These are phyloP conservation scores for Ceratocystis cubensis DNA, from an alignment of 2,329 filamentous ascomycete genomes.

Conservation along the genomic window DNA sequence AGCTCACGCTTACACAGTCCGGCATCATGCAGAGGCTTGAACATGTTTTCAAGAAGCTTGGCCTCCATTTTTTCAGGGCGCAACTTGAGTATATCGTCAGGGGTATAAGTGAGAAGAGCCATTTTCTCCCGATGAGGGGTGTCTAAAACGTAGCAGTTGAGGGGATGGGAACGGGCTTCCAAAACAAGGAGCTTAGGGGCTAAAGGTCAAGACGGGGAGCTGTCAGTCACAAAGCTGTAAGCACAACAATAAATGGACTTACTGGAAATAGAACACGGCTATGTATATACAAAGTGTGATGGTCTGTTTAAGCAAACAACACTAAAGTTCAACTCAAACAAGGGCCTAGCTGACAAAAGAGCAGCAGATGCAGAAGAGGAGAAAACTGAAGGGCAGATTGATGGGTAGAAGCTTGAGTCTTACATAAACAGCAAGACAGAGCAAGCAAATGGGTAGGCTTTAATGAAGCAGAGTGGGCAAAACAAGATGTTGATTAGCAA, in stretches of 20 bases:
- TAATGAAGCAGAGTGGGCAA: background rate
- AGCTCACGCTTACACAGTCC: slow-evolving; percentile 19
- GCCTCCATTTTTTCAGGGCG: slow-evolving; percentile 14
- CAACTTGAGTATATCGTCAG: slow-evolving; percentile 20
- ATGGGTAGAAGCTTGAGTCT: background rate
- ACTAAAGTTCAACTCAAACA: background rate
- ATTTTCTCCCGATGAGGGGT: background rate
- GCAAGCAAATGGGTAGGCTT: background rate
- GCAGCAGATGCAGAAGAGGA: background rate
- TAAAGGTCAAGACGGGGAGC: background rate
- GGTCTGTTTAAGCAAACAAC: background rate
- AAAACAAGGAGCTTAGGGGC: background rate
- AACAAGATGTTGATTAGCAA: slow-evolving; percentile 2
- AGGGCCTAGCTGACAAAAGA: background rate
- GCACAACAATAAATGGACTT: background rate
- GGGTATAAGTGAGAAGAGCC: slow-evolving; percentile 19
- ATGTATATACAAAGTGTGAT: slow-evolving; percentile 1
- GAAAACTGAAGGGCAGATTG: background rate
- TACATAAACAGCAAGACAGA: background rate
- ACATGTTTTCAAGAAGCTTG: slow-evolving; percentile 18
- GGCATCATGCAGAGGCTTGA: slow-evolving; percentile 19
- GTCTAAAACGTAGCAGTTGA: background rate
- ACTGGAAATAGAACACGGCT: background rate
- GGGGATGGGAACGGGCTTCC: background rate
- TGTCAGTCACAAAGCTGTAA: background rate